Base-by-base conservation (phyloP, 495 filamentous ascomycete genomes). In the Penicillium flavigenum region DNA sequence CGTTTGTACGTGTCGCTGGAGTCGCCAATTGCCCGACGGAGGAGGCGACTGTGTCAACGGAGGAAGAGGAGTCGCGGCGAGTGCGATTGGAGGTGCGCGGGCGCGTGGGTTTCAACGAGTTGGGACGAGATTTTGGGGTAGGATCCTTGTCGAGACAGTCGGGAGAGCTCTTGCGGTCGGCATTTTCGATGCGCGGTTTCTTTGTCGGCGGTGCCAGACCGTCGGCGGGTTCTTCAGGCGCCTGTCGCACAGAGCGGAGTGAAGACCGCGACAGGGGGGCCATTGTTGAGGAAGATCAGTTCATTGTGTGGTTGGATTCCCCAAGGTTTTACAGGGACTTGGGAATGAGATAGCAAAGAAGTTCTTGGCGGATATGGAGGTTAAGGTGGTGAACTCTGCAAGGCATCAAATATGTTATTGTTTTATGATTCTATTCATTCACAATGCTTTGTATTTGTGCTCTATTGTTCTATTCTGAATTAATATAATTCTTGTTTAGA, bases 201-300 rank as follows among this genome's bases (percentile, higher is more conserved):
- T 75, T 75, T 27, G 26, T 27, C 19, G 68, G 70, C 54, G 68
- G 66, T 9, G 64, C 61, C 44, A 39, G 63, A 54, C 52, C 46
- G 22, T 22, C 22, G 50, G 64, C 51, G 36, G 59, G 54, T 61
- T 59, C 53, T 52, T 68, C 60, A 47, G 60, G 54, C 32, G 63
- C 65, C 54, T 61, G 67, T 72, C 65, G 70, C 68, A 72, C 58
- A 51, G 72, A 66, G 59, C 71, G 73, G 58, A 73, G 63, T 17
- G 71, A 71, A 10, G 72, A 60, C 63, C 67, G 69, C 61, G 72
- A 72, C 61, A 69, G 68, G 58, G 72, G 63, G 55, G 70, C 68
- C 76, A 77, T 78, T 51, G 62, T 66, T 60, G 53, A 51, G 27
- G 57, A 20, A 24, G 34, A 20, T 42, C 42, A 46, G 39, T 58